Base-by-base conservation (phyloP, 495 filamentous ascomycete genomes). In the Clohesyomyces aquaticus region DNA sequence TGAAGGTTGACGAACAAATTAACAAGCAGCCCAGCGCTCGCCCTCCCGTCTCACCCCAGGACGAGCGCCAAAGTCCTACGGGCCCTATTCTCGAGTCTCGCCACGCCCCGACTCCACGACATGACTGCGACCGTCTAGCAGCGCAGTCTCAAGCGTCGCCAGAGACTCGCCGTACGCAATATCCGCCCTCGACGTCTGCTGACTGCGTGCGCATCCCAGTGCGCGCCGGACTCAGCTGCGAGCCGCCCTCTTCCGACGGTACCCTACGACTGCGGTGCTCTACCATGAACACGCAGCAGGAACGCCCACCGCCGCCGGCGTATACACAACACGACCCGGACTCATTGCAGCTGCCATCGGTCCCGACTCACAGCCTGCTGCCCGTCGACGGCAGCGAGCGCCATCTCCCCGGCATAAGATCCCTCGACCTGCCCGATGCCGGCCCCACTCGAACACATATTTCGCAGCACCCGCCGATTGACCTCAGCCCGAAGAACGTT, bases 321-420 rank as follows among this genome's bases (percentile, higher is more conserved):
- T 76, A 76, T 63, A 49, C 59, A 8, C 60, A 67, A 21, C 67
- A 72, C 50, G 69, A 72, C 29, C 70, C 70, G 38, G 63, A 67
- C 27, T 55, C 66, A 8, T 69, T 72, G 47, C 35, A 59, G 10
- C 65, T 73, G 35, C 72, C 72, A 43, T 70, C 64, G 3, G 73
- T 72, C 22, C 73, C 72, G 6, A 71, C 52, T n/a, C 67, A 72
- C 26, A 21, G 35, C 18, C 28, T 61, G 14, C 43, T 43, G 27
- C 10, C 52, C 27, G 19, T 55, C 21, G 42, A 4, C 12, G 41
- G 19, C 53, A 53, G 23, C 42, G 47, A 59, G 46, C 18, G 53
- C 42, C 32, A 38, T 14, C 58, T 75, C 25, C 73, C 72, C 12
- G 55, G 70, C 56, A 65, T 73, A n/a, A 49, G 61, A 58, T 69